A percentile compares a stretch with the other conserved stretches of the same genome.
These are phyloP conservation scores for Trypanosoma congolense DNA, from an alignment of 208 protist genomes.

Conservation along the genomic window DNA sequence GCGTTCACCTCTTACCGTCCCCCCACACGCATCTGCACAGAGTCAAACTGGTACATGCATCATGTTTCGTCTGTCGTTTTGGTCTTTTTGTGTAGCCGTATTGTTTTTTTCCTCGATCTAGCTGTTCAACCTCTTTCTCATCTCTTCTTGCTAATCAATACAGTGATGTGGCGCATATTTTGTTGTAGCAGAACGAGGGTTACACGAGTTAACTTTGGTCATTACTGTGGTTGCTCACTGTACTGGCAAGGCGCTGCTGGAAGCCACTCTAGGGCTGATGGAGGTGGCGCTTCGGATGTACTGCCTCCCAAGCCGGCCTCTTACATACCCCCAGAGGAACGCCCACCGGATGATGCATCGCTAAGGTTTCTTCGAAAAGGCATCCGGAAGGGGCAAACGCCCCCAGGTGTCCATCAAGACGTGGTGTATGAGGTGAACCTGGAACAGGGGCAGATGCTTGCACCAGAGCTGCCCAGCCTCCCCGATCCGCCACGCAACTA, in stretches of 20 bases:
- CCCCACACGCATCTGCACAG: too few relatives aligned
- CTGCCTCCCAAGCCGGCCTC: constrained; percentile 50
- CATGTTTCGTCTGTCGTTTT: too few relatives aligned
- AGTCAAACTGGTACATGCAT: too few relatives aligned
- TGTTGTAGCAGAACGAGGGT: neutral
- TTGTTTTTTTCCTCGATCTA: too few relatives aligned
- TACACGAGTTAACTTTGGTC: neutral
- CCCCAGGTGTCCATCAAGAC: neutral
- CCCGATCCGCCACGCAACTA: constrained; percentile 19
- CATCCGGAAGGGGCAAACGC: constrained; percentile 20
- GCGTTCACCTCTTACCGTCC: too few relatives aligned
- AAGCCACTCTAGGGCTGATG: neutral
- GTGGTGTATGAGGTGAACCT: constrained; percentile 5
- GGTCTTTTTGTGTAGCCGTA: too few relatives aligned
- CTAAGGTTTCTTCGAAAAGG: constrained; percentile 50
- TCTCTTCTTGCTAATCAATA: too few relatives aligned
- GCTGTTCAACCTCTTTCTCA: too few relatives aligned
- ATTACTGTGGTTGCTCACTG: neutral
- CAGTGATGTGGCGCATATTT: constrained; percentile 13
- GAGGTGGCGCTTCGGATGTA: neutral
- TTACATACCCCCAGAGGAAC: constrained; percentile 73
- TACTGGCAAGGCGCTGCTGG: neutral
- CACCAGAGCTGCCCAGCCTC: constrained; percentile 34
- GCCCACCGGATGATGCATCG: constrained; percentile 53
- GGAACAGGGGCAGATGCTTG: constrained; percentile 30